Evolutionary conservation across 495 filamentous ascomycete species (phyloP).

Genomic region (Hyaloscypha bicolor): DNA sequence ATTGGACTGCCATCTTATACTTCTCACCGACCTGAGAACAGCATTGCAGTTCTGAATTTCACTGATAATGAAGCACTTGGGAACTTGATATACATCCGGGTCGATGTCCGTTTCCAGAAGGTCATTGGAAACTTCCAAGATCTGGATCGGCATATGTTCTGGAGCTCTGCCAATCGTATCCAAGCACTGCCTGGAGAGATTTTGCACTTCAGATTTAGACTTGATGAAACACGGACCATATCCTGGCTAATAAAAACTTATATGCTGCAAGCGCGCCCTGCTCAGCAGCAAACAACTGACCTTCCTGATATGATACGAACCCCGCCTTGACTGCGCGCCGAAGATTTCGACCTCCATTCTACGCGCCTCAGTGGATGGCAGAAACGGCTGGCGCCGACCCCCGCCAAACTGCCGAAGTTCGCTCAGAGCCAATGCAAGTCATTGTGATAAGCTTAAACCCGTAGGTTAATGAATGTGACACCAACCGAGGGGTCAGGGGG

Average conservation of each 20-base stretch:
- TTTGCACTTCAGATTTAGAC: neutral
- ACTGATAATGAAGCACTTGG: neutral
- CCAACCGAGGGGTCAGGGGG: neutral
- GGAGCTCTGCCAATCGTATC: neutral
- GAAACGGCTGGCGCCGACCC: constrained; percentile 1
- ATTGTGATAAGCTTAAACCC: constrained; percentile 5
- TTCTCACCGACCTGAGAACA: neutral
- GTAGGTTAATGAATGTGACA: neutral
- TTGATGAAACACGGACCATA: neutral
- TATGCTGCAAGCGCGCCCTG: neutral
- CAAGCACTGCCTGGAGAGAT: neutral
- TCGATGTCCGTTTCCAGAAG: neutral
- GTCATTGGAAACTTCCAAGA: neutral
- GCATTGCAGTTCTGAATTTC: neutral
- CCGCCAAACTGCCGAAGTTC: neutral
- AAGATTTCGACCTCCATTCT: neutral
- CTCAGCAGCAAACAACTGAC: neutral
- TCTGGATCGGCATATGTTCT: neutral
- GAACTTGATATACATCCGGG: neutral
- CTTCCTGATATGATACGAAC: neutral
- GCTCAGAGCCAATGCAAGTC: constrained; percentile 1
- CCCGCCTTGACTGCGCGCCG: neutral
- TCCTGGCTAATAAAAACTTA: neutral
- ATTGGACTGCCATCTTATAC: neutral
- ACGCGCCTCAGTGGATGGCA: neutral